Base-by-base conservation (phyloP, 176 grass and related monocot species). In the Musa schizocarpa region DNA sequence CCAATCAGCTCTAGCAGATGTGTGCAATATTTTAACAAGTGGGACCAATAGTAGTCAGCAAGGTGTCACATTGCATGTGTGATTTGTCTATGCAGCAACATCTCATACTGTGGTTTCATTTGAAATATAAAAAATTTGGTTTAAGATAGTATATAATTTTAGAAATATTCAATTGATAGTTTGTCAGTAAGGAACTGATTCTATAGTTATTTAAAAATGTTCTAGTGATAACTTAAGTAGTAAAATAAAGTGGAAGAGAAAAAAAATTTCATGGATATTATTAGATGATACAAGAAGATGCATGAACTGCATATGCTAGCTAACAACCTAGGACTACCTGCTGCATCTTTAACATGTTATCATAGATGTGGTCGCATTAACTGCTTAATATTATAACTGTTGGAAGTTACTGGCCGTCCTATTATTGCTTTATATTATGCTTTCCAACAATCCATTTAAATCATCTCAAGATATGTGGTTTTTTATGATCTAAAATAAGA, bases 171-270 rank as follows among this genome's bases (percentile, higher is more conserved):
- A 43, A 4, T 43, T 43, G 34, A 43, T 43, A 43, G 34, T 43
- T 43, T 43, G 4, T 43, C 34, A 43, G 34, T 6, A 43, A 43
- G 2, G 48, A 73, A 57, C 64, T 50, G 17, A 56, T 76, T 82
- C 24, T 56, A 27, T 61, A 50, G 64, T 82, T 79, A 68, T 81
- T 72, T 21, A 56, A 57, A 48, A 76, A 49, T 53, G 22, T 83
- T 19, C 70, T 77, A 69, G 27, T 82, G 12, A 25, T 69, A 75
- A 25, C 23, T 65, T 65, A 65, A 65, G 23, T 11, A 25, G 12
- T 65, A 65, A 65, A 22, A 43, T 43, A 43, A 6, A 25, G 23
- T 65, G 63, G 63, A 22, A 65, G 63, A 65, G 63, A 65, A 2
- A 67, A 69, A 49, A 14, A 69, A 43, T 1, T 49, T 69, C 49